phyloP scores from a whole-genome alignment of 495 filamentous ascomycete species.

The Glutinoglossum americanum region DNA sequence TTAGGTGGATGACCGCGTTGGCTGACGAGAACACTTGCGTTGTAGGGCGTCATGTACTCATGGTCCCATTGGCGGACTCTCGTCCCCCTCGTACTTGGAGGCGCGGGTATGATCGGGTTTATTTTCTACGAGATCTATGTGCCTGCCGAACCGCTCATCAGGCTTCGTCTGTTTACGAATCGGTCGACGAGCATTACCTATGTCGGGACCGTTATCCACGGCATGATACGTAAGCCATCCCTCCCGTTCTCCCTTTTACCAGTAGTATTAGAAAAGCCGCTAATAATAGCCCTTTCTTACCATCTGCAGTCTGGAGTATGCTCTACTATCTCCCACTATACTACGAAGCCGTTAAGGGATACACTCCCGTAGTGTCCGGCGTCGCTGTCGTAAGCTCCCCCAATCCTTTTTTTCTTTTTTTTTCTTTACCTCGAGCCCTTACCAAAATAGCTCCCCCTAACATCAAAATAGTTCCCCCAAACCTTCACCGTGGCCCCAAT shows the following conservation, averaged over 20 bases:
- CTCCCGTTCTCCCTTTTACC: neutral
- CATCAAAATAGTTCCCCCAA: slow-evolving; percentile 21
- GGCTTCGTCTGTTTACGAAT: slow-evolving; percentile 26
- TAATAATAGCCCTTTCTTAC: neutral
- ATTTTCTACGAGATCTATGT: slow-evolving; percentile 21
- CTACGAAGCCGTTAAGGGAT: slow-evolving; percentile 35
- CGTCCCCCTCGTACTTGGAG: slow-evolving; percentile 25
- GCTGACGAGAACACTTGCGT: neutral
- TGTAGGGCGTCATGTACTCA: slow-evolving; percentile 23
- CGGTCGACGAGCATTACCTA: slow-evolving; percentile 22
- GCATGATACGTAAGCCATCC: slow-evolving; percentile 13
- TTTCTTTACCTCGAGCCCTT: neutral
- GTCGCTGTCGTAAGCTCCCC: slow-evolving; percentile 15
- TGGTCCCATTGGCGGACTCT: slow-evolving; percentile 28
- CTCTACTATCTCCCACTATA: slow-evolving; percentile 46
- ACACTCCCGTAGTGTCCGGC: slow-evolving; percentile 31
- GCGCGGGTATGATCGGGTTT: slow-evolving; percentile 11
- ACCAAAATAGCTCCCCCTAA: neutral
- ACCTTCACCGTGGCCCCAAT: slow-evolving; percentile 28
- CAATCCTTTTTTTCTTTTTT: neutral
- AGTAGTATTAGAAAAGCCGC: neutral
- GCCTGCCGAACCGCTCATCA: slow-evolving; percentile 31
- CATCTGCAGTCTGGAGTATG: slow-evolving; percentile 20
- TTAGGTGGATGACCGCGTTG: neutral
- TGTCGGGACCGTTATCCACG: slow-evolving; percentile 29